Evolutionary conservation across 2,329 filamentous ascomycete genomes (phyloP), one percentile per base, ranked within the genome.

Genomic region (Neofusicoccum laricinum): DNA sequence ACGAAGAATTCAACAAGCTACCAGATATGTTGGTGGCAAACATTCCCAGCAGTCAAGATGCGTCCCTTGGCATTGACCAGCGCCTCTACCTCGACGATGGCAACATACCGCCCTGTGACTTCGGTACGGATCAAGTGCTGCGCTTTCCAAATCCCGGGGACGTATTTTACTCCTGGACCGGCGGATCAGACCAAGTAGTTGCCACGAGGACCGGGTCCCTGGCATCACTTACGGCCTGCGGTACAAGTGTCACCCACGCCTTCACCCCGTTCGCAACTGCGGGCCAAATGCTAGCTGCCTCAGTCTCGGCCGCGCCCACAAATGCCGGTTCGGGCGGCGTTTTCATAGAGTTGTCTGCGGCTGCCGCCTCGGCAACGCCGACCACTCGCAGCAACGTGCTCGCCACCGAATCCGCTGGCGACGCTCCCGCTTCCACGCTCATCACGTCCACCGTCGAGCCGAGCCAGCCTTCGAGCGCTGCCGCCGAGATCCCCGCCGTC

Each of bases 21-120:
- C 92, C 92, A 0, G 81, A 88, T 63, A 88, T 95, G 85, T 86
- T 93, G 46, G 81, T 88, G 1, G 88, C 89, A 68, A 95, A 95
- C 78, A 79, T 93, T 66, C 74, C 70, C 65, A 30, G 25, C 5
- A 30, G 1, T 1, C 25, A 30, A 30, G 25, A 30, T 6, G 25
- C 25, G 4, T 30, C 25, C 7, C 7, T 30, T 4, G 25, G 25
- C 25, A 30, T 30, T 30, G 25, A 30, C 25, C 25, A 30, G 25
- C 25, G 25, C 25, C 5, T 30, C 25, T 30, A 30, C 25, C 25
- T 30, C 25, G 25, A 30, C 25, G 7, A 30, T 7, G 25, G 25
- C 25, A 30, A 30, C 25, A 30, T 30, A 30, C 25, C 25, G 7
- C 25, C 25, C 7, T 30, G 25, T 30, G 25, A 30, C 25, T 30